These are phyloP conservation scores for Ocimum tenuiflorum DNA, from an alignment of 257 asterid species.

Conservation along the genomic window DNA sequence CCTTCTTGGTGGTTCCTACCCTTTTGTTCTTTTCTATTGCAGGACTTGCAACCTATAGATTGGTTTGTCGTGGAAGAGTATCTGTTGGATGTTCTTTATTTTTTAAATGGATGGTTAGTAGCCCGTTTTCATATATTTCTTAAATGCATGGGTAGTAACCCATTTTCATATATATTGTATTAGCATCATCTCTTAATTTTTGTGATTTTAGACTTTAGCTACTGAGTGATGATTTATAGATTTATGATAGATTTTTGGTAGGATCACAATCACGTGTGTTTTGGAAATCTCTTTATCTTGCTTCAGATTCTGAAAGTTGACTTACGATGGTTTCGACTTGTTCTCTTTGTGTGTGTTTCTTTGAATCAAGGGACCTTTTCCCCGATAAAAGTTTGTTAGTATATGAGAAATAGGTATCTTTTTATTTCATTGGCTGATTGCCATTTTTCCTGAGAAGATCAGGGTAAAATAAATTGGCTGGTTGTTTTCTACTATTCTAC, in stretches of 20 bases:
- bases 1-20: constrained; percentile 19
- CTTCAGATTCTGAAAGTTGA: constrained; percentile 11
- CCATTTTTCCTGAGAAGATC: constrained; percentile 6
- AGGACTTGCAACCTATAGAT: constrained; percentile 88
- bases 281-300: constrained; percentile 1
- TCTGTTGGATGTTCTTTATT: constrained; percentile 81
- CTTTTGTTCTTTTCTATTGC: constrained; percentile 24
- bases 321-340: neutral
- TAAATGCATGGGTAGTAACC: constrained; percentile 56
- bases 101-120: constrained; percentile 95
- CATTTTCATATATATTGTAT: constrained; percentile 11
- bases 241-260: neutral
- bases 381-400: neutral
- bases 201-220: constrained; percentile 4
- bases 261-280: neutral
- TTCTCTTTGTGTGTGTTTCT: neutral
- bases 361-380: neutral
- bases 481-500: constrained; percentile 8
- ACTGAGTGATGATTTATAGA: constrained; percentile 13
- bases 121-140: constrained; percentile 20
- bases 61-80: constrained; percentile 94
- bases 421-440: neutral
- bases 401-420: neutral
- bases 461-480: neutral
- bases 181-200: neutral